These are phyloP conservation scores for Coemansia sp. DNA, from an alignment of 192 early-diverging fungal species.

Conservation along the genomic window DNA sequence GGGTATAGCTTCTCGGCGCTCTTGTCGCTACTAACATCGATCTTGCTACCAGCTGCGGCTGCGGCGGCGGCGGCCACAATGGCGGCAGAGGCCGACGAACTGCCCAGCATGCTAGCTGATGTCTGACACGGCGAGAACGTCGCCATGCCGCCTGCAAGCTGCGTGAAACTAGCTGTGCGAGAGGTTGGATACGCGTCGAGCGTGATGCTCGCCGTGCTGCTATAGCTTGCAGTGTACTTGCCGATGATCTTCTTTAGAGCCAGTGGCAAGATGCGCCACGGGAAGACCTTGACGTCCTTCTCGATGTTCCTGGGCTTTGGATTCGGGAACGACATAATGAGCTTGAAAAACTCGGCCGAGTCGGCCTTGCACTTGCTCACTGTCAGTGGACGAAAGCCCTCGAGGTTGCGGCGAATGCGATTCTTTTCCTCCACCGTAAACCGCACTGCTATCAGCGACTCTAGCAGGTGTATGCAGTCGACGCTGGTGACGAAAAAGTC, in stretches of 20 bases:
- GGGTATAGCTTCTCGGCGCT: not conserved
- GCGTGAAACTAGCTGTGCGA: constrained; percentile 21
- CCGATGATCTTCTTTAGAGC: constrained; percentile 78
- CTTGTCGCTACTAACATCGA: not conserved
- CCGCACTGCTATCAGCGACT: constrained; percentile 70
- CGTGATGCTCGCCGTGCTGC: constrained; percentile 32
- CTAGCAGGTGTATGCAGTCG: constrained; percentile 75
- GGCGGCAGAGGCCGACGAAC: constrained; percentile 28
- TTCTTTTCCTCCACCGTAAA: constrained; percentile 86
- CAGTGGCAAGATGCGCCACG: constrained; percentile 69
- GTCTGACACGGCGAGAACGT: constrained; percentile 23
- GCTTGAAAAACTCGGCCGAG: constrained; percentile 76
- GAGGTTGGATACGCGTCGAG: constrained; percentile 31
- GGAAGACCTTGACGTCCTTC: constrained; percentile 87
- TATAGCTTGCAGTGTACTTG: constrained; percentile 64
- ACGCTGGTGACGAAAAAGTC: constrained; percentile 80
- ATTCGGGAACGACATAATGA: constrained; percentile 80
- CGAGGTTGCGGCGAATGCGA: constrained; percentile 81
- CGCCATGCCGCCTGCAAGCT: constrained; percentile 31
- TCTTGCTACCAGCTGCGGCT: not conserved
- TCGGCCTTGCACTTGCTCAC: constrained; percentile 76
- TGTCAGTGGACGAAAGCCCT: constrained; percentile 76
- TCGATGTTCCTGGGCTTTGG: constrained; percentile 85
- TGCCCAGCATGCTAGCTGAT: constrained; percentile 15
- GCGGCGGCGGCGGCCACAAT: constrained; percentile 28